phyloP scores from a whole-genome alignment of 345 rosid genomes.

The Nasturtium officinale region DNA sequence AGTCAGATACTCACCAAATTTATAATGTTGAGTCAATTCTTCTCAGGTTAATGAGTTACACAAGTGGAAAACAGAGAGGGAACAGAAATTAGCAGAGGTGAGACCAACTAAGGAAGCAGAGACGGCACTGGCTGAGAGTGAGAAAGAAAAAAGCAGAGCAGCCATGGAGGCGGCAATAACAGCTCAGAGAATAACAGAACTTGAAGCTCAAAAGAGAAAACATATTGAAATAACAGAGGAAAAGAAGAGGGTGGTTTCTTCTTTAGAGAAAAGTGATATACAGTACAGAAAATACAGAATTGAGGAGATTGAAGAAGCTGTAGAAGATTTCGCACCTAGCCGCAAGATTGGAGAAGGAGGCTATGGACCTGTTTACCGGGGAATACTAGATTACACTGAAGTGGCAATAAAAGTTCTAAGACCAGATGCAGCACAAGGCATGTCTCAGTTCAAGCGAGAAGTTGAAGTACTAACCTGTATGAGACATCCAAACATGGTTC shows the following conservation, averaged over 20 bases:
- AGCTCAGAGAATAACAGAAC: constrained; percentile 57
- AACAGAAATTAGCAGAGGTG: constrained; percentile 55
- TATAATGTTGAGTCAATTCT: constrained; percentile 2
- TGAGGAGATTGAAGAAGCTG: constrained; percentile 80
- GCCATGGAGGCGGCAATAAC: constrained; percentile 68
- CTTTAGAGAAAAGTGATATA: constrained; percentile 38
- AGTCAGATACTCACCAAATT: not conserved
- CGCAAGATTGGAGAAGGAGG: constrained; percentile 96
- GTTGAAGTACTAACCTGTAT: constrained; percentile 80
- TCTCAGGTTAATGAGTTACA: constrained; percentile 62
- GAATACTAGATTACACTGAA: constrained; percentile 66
- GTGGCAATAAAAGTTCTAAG: constrained; percentile 86
- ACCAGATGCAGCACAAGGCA: constrained; percentile 87
- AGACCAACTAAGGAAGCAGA: constrained; percentile 63
- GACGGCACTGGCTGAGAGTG: constrained; percentile 57
- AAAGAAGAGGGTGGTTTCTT: constrained; percentile 34
- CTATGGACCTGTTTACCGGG: constrained; percentile 80
- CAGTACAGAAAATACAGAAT: constrained; percentile 67
- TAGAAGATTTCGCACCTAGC: constrained; percentile 52
- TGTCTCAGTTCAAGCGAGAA: constrained; percentile 82
- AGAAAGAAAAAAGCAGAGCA: constrained; percentile 59
- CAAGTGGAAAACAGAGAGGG: constrained; percentile 58
- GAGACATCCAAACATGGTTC: constrained; percentile 96
- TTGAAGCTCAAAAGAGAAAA: constrained; percentile 64
- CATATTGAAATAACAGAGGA: constrained; percentile 51